These are phyloP conservation scores for Fusarium domesticum DNA, from an alignment of 2,329 filamentous ascomycete genomes.

Conservation along the genomic window DNA sequence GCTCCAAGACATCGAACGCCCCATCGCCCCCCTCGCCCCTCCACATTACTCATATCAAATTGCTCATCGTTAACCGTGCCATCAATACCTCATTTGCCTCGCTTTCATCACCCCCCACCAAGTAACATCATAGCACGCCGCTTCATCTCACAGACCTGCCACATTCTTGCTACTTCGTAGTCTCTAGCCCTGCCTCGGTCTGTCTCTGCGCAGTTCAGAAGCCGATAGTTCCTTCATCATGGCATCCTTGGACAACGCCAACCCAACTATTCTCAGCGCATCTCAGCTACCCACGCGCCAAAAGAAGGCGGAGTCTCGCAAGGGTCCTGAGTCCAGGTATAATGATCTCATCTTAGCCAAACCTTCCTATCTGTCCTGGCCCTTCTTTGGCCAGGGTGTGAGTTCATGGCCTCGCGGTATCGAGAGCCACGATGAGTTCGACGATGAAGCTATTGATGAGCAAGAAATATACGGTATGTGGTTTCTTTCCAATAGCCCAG, in stretches of 20 bases:
- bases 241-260: conserved; percentile 66
- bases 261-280: conserved; percentile 86
- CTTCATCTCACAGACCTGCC: conserved; percentile 3
- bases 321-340: conserved; percentile 47
- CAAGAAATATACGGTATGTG: conserved; percentile 88
- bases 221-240: conserved; percentile 8
- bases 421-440: conserved; percentile 55
- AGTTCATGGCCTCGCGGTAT: conserved; percentile 34
- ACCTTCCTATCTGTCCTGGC: conserved; percentile 42
- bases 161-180: conserved; percentile 12
- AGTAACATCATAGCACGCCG: neutral
- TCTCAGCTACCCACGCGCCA: conserved; percentile 83
- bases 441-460: conserved; percentile 84
- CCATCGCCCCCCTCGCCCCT: neutral
- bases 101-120: neutral
- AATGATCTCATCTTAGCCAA: conserved; percentile 46
- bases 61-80: neutral
- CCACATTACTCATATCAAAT: neutral
- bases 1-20: too few species aligned
- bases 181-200: neutral
- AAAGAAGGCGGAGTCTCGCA: conserved; percentile 46
- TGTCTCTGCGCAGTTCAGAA: too few species aligned
- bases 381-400: conserved; percentile 38
- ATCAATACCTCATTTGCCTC: neutral
- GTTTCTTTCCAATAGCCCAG: neutral